phyloP scores from a whole-genome alignment of 768 basidiomycete species.

The Leccinum fibrillosum region DNA sequence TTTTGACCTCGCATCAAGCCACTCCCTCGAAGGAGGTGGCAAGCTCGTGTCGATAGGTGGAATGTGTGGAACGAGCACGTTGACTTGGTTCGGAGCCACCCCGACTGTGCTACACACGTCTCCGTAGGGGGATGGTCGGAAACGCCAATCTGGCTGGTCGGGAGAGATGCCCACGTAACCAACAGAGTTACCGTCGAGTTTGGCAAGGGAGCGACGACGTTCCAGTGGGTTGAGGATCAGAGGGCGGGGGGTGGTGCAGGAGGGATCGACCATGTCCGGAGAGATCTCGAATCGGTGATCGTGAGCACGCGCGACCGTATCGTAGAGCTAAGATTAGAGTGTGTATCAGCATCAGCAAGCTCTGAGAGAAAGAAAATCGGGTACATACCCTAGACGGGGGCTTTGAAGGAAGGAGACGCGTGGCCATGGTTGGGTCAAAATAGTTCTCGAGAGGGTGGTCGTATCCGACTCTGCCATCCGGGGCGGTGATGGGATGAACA shows the following conservation, averaged over 20 bases:
- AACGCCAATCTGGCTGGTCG: constrained; percentile 20
- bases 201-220: constrained; percentile 14
- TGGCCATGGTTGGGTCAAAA: constrained; percentile 22
- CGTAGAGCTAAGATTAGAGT: constrained; percentile 25
- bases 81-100: constrained; percentile 27
- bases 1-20: constrained; percentile 17
- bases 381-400: constrained; percentile 17
- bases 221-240: constrained; percentile 12
- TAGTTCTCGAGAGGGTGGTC: constrained; percentile 24
- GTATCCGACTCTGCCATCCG: constrained; percentile 19
- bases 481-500: constrained; percentile 1
- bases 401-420: constrained; percentile 11
- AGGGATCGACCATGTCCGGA: constrained; percentile 10
- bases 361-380: neutral
- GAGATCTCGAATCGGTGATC: constrained; percentile 22
- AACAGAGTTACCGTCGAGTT: constrained; percentile 12
- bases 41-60: constrained; percentile 21
- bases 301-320: constrained; percentile 26
- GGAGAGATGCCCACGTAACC: constrained; percentile 26
- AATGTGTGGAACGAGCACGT: constrained; percentile 23
- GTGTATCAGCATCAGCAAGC: neutral
- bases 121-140: constrained; percentile 24
- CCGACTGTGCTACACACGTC: constrained; percentile 16
- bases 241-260: constrained; percentile 9
- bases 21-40: constrained; percentile 13